Evolutionary conservation across 352 stramenopile genomes (phyloP).

Genomic region (Phytopythium sindhum): DNA sequence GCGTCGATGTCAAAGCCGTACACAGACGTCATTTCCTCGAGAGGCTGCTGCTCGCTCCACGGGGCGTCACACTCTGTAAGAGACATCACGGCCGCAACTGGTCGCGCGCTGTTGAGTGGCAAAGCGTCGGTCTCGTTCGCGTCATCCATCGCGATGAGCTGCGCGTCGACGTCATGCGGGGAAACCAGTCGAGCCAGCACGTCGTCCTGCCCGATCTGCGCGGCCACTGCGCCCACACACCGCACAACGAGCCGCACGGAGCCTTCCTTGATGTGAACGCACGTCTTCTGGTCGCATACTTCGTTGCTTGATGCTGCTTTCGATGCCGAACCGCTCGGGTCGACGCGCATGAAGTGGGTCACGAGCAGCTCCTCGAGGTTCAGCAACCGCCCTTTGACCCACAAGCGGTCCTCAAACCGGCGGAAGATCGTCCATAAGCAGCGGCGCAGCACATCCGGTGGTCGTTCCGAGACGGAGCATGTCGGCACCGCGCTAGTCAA

Average conservation of each 20-base stretch:
- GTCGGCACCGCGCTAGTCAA: not conserved
- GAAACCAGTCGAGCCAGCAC: slow-evolving; percentile 9
- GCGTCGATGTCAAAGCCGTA: slow-evolving; percentile 8
- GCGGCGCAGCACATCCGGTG: not conserved
- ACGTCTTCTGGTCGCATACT: not conserved
- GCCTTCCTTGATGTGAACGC: slow-evolving; percentile 2
- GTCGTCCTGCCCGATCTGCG: slow-evolving; percentile 12
- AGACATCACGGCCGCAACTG: not conserved
- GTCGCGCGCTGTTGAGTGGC: not conserved
- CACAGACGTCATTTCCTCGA: slow-evolving; percentile 7
- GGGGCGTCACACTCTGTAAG: not conserved
- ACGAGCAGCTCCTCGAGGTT: slow-evolving; percentile 46
- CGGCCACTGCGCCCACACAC: slow-evolving; percentile 10
- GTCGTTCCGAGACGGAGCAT: not conserved
- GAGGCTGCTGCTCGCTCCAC: not conserved
- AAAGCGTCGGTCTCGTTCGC: not conserved
- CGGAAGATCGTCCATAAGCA: slow-evolving; percentile 23
- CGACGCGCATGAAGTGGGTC: slow-evolving; percentile 9
- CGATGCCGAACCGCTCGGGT: not conserved
- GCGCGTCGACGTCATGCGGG: not conserved
- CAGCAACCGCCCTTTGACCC: slow-evolving; percentile 36
- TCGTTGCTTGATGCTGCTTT: not conserved
- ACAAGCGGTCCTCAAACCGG: slow-evolving; percentile 20
- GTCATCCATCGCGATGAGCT: not conserved
- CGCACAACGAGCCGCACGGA: slow-evolving; percentile 15